These are phyloP conservation scores for Sherardia arvensis DNA, from an alignment of 257 asterid genomes.

Conservation along the genomic window DNA sequence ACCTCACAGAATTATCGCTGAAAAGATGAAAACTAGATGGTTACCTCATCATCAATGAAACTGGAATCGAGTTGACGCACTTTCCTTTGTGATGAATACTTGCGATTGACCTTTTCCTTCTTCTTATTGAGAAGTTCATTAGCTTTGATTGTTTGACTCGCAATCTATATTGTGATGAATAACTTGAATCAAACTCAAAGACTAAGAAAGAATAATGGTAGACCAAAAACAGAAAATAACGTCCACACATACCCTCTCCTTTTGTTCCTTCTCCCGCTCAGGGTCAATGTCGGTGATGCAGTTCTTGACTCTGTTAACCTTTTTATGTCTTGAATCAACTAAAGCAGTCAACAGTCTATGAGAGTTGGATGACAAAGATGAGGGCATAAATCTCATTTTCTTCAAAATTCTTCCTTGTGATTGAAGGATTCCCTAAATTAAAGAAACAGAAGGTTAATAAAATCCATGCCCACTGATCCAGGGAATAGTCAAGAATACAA, in stretches of 20 bases:
- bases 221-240: neutral
- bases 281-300: constrained; percentile 97
- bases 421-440: constrained; percentile 82
- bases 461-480: neutral
- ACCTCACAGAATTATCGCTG: neutral
- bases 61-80: constrained; percentile 98
- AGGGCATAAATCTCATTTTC: constrained; percentile 98
- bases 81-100: constrained; percentile 70
- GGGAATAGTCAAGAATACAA: neutral
- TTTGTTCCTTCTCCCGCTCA: constrained; percentile 97
- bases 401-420: constrained; percentile 84
- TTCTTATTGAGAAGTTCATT: constrained; percentile 77
- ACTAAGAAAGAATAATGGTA: neutral
- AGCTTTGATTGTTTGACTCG: constrained; percentile 76
- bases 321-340: constrained; percentile 95
- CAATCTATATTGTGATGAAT: constrained; percentile 45
- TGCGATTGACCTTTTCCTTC: constrained; percentile 91
- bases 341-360: constrained; percentile 93
- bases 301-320: constrained; percentile 86
- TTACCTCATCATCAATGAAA: constrained; percentile 95
- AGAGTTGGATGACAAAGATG: constrained; percentile 85
- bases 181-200: neutral
- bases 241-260: constrained; percentile 52
- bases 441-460: constrained; percentile 4
- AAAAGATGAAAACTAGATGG: constrained; percentile 9